These are phyloP conservation scores for Cyberlindnera mycetangii DNA, from an alignment of 805 yeast genomes.

Conservation along the genomic window DNA sequence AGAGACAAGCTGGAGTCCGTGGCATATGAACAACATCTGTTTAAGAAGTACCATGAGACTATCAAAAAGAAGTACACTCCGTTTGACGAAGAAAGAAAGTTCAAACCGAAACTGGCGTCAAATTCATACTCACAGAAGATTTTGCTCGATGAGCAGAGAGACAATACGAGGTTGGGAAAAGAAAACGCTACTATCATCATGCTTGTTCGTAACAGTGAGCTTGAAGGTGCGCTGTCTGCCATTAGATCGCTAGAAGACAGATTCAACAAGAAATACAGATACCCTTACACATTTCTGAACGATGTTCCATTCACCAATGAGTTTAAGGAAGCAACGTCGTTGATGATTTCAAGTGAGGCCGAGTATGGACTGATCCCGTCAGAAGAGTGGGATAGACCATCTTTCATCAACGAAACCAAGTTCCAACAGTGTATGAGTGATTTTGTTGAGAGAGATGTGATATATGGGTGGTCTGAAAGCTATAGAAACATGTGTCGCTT, in stretches of 20 bases:
- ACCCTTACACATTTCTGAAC: conserved; percentile 78
- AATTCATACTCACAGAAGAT: conserved; percentile 36
- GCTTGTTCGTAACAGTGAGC: conserved; percentile 82
- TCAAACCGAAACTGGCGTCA: conserved; percentile 34
- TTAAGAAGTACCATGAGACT: conserved; percentile 10
- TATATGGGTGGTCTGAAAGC: conserved; percentile 64
- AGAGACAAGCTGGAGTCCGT: conserved; percentile 24
- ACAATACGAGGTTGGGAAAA: conserved; percentile 40
- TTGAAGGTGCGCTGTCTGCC: conserved; percentile 67
- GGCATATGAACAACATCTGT: conserved; percentile 17
- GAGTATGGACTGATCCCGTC: conserved; percentile 64
- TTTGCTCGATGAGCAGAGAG: conserved; percentile 30
- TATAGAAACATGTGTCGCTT: conserved; percentile 95
- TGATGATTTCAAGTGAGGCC: conserved; percentile 63
- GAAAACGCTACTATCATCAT: conserved; percentile 87
- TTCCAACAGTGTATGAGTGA: conserved; percentile 46
- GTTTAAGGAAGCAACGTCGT: conserved; percentile 56
- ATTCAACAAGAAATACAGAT: conserved; percentile 61
- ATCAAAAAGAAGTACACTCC: conserved; percentile 25
- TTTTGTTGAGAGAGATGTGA: conserved; percentile 44
- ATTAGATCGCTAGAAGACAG: conserved; percentile 79
- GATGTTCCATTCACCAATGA: conserved; percentile 66
- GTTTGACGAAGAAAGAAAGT: conserved; percentile 22
- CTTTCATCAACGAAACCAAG: conserved; percentile 57
- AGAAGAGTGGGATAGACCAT: conserved; percentile 78